Base-by-base conservation (phyloP, 495 filamentous ascomycete species). In the Tuber microsphaerosporum region DNA sequence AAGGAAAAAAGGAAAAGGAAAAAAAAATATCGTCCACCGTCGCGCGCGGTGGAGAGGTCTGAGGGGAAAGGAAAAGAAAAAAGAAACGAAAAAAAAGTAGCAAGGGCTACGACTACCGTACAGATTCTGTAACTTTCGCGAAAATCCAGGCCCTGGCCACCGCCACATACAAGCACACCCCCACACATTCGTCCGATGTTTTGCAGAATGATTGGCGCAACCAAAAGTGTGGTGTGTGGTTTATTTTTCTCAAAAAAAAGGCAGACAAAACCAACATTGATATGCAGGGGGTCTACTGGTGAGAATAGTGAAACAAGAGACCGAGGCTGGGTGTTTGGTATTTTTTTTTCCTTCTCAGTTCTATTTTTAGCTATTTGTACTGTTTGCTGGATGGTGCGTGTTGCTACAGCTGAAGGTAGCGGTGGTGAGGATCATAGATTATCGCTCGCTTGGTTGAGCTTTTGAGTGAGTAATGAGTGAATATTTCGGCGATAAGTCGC, bases 171-270 rank as follows among this genome's bases (percentile, higher is more conserved):
- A 31, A 61, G 51, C n/a, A 61, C 44, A 1, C 44, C n/a, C 48
- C 26, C 56, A 37, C 26, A 65, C 26, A 65, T 79, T 79, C 77
- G 77, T 79, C 77, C 61, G 77, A 79, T 79, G 77, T 79, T 78
- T 79, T 79, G 45, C 72, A 65, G 2, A 31, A 22, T 2, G 10
- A n/a, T 26, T 31, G 56, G 56, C 26, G 26, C 56, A 65, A 31
- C 26, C 56, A 56, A 4, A 31, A 16, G 56, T 31, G 56, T 65
- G 56, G 56, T 65, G 56, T 65, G 56, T 65, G 26, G 26, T 26
- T 61, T 20, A 7, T 5, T 6, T 20, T 16, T 46, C 5, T 1
- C 45, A 56, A 65, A 61, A 65, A 65, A 65, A 65, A 65, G 56
- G 56, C 56, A 31, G 56, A 65, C 56, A 65, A 31, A 65, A 65